Conservation (phyloP, 495 filamentous ascomycete species). For the Haplographium delicatum region DNA sequence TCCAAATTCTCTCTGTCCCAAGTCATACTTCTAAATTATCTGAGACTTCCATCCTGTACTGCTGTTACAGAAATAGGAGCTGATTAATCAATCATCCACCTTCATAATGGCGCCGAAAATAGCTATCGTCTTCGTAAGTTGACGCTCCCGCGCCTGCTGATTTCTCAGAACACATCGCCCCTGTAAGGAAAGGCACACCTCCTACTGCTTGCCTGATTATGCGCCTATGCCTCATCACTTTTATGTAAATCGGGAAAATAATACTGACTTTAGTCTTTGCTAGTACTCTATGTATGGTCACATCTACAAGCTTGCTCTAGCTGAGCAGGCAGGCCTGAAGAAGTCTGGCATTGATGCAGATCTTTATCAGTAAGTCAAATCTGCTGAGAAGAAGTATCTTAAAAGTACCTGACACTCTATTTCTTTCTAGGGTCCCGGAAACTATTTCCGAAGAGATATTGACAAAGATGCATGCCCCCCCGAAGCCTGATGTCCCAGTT, state of each 20-base stretch:
- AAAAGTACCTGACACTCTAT: background rate
- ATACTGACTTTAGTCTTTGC: background rate
- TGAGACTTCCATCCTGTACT: too few relatives aligned
- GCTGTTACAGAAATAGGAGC: too few relatives aligned
- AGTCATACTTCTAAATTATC: too few relatives aligned
- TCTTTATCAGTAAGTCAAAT: background rate
- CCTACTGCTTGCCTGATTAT: too few relatives aligned
- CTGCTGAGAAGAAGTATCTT: background rate
- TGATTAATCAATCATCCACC: too few relatives aligned
- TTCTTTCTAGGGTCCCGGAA: background rate
- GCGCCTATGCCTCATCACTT: background rate
- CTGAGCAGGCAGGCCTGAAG: slow-evolving; percentile 84
- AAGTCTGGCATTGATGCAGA: slow-evolving; percentile 48
- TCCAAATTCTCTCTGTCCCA: too few relatives aligned
- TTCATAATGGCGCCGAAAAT: slow-evolving; percentile 6
- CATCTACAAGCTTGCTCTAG: slow-evolving; percentile 74
- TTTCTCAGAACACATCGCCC: too few relatives aligned
- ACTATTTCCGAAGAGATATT: background rate
- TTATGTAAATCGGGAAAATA: too few relatives aligned
- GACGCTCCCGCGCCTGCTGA: background rate
- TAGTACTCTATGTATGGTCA: slow-evolving; percentile 97
- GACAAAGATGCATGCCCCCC: slow-evolving; percentile 70
- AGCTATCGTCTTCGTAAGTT: slow-evolving; percentile 18
- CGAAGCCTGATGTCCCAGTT: slow-evolving; percentile 64
- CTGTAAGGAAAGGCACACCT: too few relatives aligned